A percentile compares a stretch with the other conserved stretches of the same genome.
Evolutionary conservation across 495 filamentous ascomycete species (phyloP).

Genomic region (Letharia columbiana): DNA sequence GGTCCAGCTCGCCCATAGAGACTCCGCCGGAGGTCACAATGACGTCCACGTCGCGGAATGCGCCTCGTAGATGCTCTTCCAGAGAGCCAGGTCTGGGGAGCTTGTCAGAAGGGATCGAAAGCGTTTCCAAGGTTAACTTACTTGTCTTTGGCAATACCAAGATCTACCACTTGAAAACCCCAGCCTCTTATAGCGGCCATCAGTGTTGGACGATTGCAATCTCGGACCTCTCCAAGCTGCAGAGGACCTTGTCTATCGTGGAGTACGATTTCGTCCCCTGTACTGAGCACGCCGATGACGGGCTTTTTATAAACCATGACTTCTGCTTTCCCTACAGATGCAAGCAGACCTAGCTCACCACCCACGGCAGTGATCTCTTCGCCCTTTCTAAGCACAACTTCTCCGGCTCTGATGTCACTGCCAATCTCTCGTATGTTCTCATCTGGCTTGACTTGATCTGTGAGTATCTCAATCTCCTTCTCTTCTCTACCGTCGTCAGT

Average conservation of each 20-base stretch:
- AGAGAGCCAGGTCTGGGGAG: slow-evolving; percentile 50
- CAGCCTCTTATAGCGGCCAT: slow-evolving; percentile 65
- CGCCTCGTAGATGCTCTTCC: slow-evolving; percentile 64
- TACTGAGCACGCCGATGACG: slow-evolving; percentile 79
- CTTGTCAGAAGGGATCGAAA: neutral
- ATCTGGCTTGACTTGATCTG: slow-evolving; percentile 59
- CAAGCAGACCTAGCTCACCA: slow-evolving; percentile 83
- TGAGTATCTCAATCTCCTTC: slow-evolving; percentile 73
- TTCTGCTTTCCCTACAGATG: slow-evolving; percentile 67
- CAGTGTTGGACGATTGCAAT: slow-evolving; percentile 84
- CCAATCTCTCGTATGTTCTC: slow-evolving; percentile 91
- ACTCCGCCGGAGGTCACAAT: slow-evolving; percentile 92
- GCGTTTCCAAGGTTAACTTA: slow-evolving; percentile 21
- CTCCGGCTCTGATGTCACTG: slow-evolving; percentile 67
- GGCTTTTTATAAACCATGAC: slow-evolving; percentile 73
- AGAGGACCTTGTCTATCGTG: slow-evolving; percentile 57
- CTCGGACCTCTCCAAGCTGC: slow-evolving; percentile 74
- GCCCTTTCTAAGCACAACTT: slow-evolving; percentile 62
- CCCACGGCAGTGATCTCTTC: slow-evolving; percentile 73
- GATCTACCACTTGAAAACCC: slow-evolving; percentile 72
- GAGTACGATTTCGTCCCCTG: slow-evolving; percentile 86
- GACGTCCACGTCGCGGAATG: slow-evolving; percentile 64
- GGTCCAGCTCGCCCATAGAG: slow-evolving; percentile 95
- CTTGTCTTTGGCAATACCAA: slow-evolving; percentile 81
- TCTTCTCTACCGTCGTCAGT: slow-evolving; percentile 81